phyloP scores from a whole-genome alignment of 1,139 yeast genomes.

The Lodderomyces oxycetoniae region DNA sequence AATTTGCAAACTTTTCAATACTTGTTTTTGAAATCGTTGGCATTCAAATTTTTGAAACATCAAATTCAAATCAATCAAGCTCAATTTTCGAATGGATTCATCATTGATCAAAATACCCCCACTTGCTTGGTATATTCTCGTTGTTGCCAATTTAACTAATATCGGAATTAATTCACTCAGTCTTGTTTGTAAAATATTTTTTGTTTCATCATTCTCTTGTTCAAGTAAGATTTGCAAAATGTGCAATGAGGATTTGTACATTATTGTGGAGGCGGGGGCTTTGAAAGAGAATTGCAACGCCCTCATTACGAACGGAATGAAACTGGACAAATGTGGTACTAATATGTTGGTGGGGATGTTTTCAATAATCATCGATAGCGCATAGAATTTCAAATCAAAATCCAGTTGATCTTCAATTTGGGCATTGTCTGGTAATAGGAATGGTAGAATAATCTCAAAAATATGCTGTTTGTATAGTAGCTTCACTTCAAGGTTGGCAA shows the following conservation, averaged over 20 bases:
- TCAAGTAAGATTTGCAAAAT: conserved; percentile 51
- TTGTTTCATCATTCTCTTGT: conserved; percentile 32
- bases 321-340: conserved; percentile 44
- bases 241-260: conserved; percentile 58
- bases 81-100: conserved; percentile 26
- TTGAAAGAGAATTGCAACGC: conserved; percentile 42
- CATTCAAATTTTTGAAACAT: conserved; percentile 11
- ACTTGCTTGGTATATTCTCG: no score
- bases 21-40: conserved; percentile 27
- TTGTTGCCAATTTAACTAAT: conserved; percentile 37
- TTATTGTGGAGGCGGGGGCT: conserved; percentile 17
- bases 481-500: conserved; percentile 55
- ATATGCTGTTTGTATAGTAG: conserved; percentile 74
- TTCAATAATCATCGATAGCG: conserved; percentile 63
- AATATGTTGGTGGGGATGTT: conserved; percentile 34
- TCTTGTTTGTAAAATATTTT: conserved; percentile 45
- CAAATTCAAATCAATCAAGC: conserved; percentile 12
- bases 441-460: conserved; percentile 54
- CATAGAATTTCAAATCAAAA: conserved; percentile 33
- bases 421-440: conserved; percentile 33
- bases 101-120: conserved; percentile 22
- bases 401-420: conserved; percentile 16
- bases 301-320: conserved; percentile 69
- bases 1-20: conserved; percentile 45
- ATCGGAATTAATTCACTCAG: conserved; percentile 54